These are phyloP conservation scores for Malassezia obtusa DNA, from an alignment of 1,284 basidiomycete species.

Conservation along the genomic window DNA sequence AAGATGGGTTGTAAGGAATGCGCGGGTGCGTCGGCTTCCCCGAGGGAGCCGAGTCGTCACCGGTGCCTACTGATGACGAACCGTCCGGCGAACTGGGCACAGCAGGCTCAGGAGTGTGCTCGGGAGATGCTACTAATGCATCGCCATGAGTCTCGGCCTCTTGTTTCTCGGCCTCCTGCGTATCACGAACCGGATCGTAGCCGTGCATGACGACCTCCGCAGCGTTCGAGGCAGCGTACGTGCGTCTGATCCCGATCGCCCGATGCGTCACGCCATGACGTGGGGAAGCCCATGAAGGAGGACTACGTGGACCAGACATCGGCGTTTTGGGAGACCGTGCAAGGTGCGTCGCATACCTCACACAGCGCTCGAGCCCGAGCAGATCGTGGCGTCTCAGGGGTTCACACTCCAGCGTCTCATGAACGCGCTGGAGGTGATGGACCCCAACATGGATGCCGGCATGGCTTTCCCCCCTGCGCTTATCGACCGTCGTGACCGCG, in stretches of 20 bases:
- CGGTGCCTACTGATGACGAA: too few relatives aligned
- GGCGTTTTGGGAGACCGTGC: constrained; percentile 5
- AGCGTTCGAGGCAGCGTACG: too few relatives aligned
- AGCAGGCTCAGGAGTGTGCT: too few relatives aligned
- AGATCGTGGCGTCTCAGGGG: neutral
- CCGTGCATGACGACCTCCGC: neutral
- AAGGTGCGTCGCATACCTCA: neutral
- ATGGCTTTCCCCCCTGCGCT: constrained; percentile 6
- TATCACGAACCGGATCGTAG: constrained; percentile 3
- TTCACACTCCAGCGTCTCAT: constrained; percentile 9
- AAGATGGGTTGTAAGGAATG: constrained; percentile 20
- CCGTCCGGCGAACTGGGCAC: too few relatives aligned
- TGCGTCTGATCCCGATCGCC: constrained; percentile 1
- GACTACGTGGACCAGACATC: constrained; percentile 3
- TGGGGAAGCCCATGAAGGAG: neutral
- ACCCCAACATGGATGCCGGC: constrained; percentile 14
- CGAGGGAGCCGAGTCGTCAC: too few relatives aligned
- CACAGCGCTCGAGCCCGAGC: neutral
- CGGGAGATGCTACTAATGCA: too few relatives aligned
- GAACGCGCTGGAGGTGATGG: constrained; percentile 18
- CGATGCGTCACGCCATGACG: neutral
- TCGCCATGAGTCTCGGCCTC: neutral
- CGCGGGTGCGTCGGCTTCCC: too few relatives aligned
- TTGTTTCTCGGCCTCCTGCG: neutral
- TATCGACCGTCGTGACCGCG: neutral